Evolutionary conservation across 2,329 filamentous ascomycete species (phyloP).

Genomic region (Pseudocercospora pini-densiflorae): DNA sequence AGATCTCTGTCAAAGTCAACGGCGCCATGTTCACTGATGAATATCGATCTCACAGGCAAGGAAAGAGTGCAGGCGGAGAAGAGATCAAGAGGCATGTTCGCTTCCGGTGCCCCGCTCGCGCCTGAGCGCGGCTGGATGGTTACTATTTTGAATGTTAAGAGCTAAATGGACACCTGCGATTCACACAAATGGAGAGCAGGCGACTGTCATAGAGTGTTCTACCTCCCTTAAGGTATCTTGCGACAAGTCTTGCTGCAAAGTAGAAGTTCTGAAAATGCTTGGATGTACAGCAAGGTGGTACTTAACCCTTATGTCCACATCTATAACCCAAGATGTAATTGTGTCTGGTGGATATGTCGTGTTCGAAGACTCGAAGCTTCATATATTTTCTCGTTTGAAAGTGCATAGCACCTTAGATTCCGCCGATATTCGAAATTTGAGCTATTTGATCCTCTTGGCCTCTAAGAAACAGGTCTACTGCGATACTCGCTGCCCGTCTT

Average conservation of each 20-base stretch:
- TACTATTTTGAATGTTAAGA: background rate
- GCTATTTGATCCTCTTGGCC: too few species aligned
- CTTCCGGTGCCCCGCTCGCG: background rate
- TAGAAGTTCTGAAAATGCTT: background rate
- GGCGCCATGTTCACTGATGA: constrained; percentile 15
- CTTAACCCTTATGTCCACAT: background rate
- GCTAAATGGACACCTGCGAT: background rate
- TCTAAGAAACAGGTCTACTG: too few species aligned
- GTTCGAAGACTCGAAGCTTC: too few species aligned
- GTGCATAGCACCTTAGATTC: too few species aligned
- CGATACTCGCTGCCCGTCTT: too few species aligned
- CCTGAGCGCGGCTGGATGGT: background rate
- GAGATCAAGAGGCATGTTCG: background rate
- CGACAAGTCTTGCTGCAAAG: background rate
- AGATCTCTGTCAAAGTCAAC: constrained; percentile 25
- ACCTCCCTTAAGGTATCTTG: background rate
- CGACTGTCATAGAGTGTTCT: background rate
- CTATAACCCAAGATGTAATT: too few species aligned
- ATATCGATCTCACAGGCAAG: background rate
- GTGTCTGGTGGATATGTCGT: too few species aligned
- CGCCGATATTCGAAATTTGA: too few species aligned
- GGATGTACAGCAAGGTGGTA: background rate
- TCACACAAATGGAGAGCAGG: background rate
- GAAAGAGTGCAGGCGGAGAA: background rate
- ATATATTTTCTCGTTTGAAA: too few species aligned